Evolutionary conservation across 2,329 filamentous ascomycete genomes (phyloP).

Genomic region (Nemania bipapillata): DNA sequence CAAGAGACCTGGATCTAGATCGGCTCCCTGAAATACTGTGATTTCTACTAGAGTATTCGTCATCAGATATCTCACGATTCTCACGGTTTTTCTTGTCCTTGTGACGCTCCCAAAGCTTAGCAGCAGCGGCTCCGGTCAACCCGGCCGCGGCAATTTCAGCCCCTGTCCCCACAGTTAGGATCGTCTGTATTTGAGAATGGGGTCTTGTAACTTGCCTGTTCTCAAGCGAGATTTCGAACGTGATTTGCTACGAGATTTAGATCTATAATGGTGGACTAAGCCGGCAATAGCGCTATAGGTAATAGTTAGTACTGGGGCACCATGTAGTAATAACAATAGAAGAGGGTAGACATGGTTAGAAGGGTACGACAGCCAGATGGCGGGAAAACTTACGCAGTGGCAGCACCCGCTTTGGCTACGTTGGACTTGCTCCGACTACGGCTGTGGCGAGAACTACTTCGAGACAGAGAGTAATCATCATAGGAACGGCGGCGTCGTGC

Average conservation of each 20-base stretch:
- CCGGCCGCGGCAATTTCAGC: constrained; percentile 71
- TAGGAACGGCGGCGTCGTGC: constrained; percentile 61
- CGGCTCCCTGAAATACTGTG: constrained; percentile 62
- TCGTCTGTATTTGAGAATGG: background rate
- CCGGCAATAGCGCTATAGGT: constrained; percentile 63
- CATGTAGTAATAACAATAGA: background rate
- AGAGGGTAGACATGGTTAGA: background rate
- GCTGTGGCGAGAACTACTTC: constrained; percentile 58
- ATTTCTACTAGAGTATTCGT: constrained; percentile 50
- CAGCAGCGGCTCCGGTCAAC: constrained; percentile 68
- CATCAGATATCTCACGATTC: constrained; percentile 51
- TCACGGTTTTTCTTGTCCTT: constrained; percentile 69
- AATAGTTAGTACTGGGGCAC: constrained; percentile 33
- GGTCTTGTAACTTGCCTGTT: constrained; percentile 54
- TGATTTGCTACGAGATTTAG: constrained; percentile 58
- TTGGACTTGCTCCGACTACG: constrained; percentile 55
- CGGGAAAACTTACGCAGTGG: constrained; percentile 57
- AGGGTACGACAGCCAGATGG: background rate
- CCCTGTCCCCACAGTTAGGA: constrained; percentile 43
- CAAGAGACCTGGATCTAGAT: constrained; percentile 52
- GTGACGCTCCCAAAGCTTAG: constrained; percentile 69
- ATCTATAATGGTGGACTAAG: constrained; percentile 68
- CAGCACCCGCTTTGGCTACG: constrained; percentile 67
- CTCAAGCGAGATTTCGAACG: constrained; percentile 56
- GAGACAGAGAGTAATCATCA: constrained; percentile 60